A percentile compares a stretch with the other conserved stretches of the same genome.
Evolutionary conservation across 2,329 filamentous ascomycete species (phyloP).

Genomic region (Mycosphaerella arachidis): DNA sequence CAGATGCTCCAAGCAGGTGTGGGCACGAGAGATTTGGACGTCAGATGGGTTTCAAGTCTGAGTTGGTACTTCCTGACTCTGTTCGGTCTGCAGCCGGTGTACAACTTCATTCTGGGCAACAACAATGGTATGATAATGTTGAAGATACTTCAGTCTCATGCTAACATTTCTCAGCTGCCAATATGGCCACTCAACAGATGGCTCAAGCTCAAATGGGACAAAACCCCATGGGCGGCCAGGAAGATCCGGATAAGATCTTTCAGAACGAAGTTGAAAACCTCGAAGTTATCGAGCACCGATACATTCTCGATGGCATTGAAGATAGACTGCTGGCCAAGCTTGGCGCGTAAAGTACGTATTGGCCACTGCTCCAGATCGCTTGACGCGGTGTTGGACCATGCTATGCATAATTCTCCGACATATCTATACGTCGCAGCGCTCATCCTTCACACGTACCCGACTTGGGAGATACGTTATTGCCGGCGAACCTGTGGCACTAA

Average conservation of each 20-base stretch:
- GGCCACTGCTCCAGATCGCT: neutral
- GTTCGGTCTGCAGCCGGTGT: slow-evolving; percentile 93
- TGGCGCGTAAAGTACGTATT: slow-evolving; percentile 12
- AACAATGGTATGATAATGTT: slow-evolving; percentile 71
- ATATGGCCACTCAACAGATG: slow-evolving; percentile 84
- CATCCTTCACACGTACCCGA: neutral
- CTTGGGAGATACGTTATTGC: neutral
- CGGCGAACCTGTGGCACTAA: neutral
- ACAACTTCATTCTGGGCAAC: slow-evolving; percentile 91
- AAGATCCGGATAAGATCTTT: slow-evolving; percentile 95
- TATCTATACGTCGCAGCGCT: neutral
- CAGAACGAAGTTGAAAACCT: slow-evolving; percentile 89
- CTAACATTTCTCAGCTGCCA: slow-evolving; percentile 60
- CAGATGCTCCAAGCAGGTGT: slow-evolving; percentile 98
- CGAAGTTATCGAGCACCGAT: slow-evolving; percentile 90
- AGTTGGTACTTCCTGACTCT: slow-evolving; percentile 99
- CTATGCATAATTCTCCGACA: neutral
- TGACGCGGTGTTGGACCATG: neutral
- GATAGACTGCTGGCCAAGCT: slow-evolving; percentile 63
- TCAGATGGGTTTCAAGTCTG: slow-evolving; percentile 96
- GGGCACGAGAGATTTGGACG: slow-evolving; percentile 91
- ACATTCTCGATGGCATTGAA: slow-evolving; percentile 83
- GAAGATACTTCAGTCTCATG: neutral
- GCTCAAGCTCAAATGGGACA: slow-evolving; percentile 59
- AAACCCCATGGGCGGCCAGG: slow-evolving; percentile 76